Percentiles rank a stretch among this genome's conserved stretches.
Evolutionary conservation across 208 protist genomes (phyloP).

Genomic region (Acanthamoeba rhysodes): DNA sequence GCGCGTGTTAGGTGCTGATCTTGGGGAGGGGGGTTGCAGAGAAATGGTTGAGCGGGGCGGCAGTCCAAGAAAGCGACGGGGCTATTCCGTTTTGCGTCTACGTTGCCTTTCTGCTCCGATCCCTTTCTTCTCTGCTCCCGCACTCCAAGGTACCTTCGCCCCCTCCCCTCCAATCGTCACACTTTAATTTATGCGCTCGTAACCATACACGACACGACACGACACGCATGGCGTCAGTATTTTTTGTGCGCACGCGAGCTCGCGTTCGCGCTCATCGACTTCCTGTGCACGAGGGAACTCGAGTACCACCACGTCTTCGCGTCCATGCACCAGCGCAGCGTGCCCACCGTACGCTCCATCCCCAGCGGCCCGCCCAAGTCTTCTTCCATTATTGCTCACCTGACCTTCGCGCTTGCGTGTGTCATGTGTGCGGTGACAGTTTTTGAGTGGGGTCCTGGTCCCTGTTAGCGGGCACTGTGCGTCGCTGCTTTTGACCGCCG

Average conservation of each 20-base stretch:
- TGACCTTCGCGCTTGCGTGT: no score
- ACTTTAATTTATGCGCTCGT: no score
- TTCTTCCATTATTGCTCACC: background rate
- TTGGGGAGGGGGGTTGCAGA: background rate
- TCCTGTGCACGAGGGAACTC: background rate
- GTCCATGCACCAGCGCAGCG: background rate
- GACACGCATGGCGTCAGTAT: background rate
- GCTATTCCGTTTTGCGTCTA: background rate
- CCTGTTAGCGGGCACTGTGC: background rate
- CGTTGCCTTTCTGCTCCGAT: background rate
- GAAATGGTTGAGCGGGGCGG: background rate
- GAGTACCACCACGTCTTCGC: conserved; percentile 37
- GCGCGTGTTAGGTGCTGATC: background rate
- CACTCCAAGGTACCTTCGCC: background rate
- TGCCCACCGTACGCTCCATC: background rate
- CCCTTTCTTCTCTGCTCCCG: background rate
- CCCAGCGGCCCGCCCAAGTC: background rate
- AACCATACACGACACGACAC: no score
- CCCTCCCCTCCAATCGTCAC: no score
- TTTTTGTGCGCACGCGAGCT: conserved; percentile 4
- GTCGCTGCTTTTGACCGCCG: background rate
- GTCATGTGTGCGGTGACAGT: background rate
- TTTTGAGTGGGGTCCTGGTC: background rate
- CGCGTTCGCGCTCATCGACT: background rate
- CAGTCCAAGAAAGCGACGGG: background rate